phyloP scores from a whole-genome alignment of 1,284 basidiomycete genomes.

The Neotropicomus parvogracilis region DNA sequence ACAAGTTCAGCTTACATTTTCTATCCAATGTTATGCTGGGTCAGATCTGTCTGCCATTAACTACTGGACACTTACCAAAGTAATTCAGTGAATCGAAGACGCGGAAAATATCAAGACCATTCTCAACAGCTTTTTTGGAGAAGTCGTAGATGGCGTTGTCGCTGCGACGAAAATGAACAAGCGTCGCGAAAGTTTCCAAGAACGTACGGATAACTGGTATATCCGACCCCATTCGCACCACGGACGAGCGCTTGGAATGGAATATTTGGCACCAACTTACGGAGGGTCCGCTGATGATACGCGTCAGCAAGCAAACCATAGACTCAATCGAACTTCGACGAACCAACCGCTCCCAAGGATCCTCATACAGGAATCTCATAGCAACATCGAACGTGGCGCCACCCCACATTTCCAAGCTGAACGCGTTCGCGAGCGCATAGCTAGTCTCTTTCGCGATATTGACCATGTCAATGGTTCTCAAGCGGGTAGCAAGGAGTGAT shows the following conservation, averaged over 20 bases:
- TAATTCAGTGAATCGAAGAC: slow-evolving; percentile 99
- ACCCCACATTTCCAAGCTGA: slow-evolving; percentile 98
- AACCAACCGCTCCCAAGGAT: slow-evolving; percentile 97
- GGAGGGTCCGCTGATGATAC: slow-evolving; percentile 69
- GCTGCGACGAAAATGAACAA: slow-evolving; percentile 37
- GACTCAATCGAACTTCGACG: slow-evolving; percentile 25
- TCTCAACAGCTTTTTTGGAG: slow-evolving; percentile 97
- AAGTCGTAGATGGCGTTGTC: slow-evolving; percentile 99
- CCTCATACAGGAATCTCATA: slow-evolving; percentile 99
- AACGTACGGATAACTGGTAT: slow-evolving; percentile 94
- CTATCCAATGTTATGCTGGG: slow-evolving; percentile 34
- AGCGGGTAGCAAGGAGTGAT: slow-evolving; percentile 92
- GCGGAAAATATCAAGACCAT: slow-evolving; percentile 99
- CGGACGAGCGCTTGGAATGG: slow-evolving; percentile 98
- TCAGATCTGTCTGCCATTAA: slow-evolving; percentile 9
- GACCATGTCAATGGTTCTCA: slow-evolving; percentile 96
- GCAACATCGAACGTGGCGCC: slow-evolving; percentile 99
- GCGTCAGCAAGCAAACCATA: slow-evolving; percentile 7
- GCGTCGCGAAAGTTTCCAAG: background rate
- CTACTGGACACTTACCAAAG: slow-evolving; percentile 59
- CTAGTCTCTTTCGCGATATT: slow-evolving; percentile 99
- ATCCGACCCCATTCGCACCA: slow-evolving; percentile 98
- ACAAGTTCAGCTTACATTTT: slow-evolving; percentile 50
- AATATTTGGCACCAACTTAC: slow-evolving; percentile 97
- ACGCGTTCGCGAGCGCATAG: slow-evolving; percentile 92